Evolutionary conservation across 2,329 filamentous ascomycete species (phyloP), one percentile per base, ranked within the genome.

Genomic region (Graphilbum ipis-grandicollis): DNA sequence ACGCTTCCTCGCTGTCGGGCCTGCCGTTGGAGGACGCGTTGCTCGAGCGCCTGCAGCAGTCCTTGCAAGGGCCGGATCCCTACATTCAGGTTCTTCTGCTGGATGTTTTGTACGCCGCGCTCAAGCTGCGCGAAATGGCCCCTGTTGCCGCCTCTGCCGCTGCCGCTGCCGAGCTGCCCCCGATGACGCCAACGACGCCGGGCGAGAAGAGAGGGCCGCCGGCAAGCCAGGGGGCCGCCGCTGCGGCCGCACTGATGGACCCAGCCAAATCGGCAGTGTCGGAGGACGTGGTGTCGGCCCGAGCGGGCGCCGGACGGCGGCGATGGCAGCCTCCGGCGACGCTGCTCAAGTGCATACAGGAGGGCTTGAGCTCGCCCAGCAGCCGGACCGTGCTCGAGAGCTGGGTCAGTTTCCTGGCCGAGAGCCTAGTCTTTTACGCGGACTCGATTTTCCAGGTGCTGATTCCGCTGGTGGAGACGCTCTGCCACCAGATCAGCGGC

Each of bases 381-480:
- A 86, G 82, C 46, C 75, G 83, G 5, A 65, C 75, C 9, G 77
- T 92, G 6, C 62, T 98, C 26, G 86, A 96, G 48, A 86, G 82
- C 51, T 98, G 92, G 92, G 75, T 94, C 9, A 66, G 71, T 22
- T 86, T 98, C 46, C 64, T 98, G 8, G 71, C 75, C 5, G 80
- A 88, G 50, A 82, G 84, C 32, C 60, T 98, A 22, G 84, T 86
- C 0, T 65, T 93, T 13, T 93, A 93, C 54, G 70, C 79, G 0
- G 76, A 81, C 31, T 74, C 78, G 5, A 83, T 94, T 33, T 94
- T 94, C 52, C 81, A 93, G 50, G 79, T 90, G 36, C 60, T 98
- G 25, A 76, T 98, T 37, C 90, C 85, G 10, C 63, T 98, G 3
- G 86, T 94, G 1, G 86, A 90, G 54, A 92, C 83, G 23, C 66